A percentile compares a stretch with the other conserved stretches of the same genome.
Evolutionary conservation across 129 eudicot species (phyloP).

Genomic region (Arctium minus): DNA sequence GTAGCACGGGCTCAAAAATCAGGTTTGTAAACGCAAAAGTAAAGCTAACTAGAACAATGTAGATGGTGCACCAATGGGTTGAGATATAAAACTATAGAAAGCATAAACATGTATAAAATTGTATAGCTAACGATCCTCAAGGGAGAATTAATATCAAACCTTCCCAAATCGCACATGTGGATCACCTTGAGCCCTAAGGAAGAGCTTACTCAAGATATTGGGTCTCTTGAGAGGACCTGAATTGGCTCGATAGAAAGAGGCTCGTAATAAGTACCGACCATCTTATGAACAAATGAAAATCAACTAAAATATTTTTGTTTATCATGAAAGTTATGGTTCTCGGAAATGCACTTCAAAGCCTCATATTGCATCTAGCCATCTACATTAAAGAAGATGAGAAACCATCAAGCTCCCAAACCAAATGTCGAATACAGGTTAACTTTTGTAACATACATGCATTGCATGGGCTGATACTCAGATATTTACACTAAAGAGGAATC

Average conservation of each 20-base stretch:
- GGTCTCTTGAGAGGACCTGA: neutral
- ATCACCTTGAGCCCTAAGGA: neutral
- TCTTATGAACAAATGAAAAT: neutral
- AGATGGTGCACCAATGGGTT: neutral
- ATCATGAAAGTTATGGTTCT: neutral
- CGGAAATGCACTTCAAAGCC: neutral
- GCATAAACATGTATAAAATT: neutral
- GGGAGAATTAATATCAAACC: neutral
- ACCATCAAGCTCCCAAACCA: neutral
- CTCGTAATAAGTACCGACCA: neutral
- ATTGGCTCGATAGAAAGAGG: neutral
- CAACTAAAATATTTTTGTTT: neutral
- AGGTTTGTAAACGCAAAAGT: conserved; percentile 46
- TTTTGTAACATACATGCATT: neutral
- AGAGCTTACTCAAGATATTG: neutral
- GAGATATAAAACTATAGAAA: neutral
- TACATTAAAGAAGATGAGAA: neutral
- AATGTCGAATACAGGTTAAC: neutral
- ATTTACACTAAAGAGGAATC: neutral
- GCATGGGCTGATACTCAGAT: neutral
- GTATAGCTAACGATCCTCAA: neutral
- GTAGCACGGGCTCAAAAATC: conserved; percentile 88
- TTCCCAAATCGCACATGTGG: neutral
- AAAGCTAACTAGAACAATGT: neutral
- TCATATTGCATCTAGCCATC: neutral